Evolutionary conservation across 2,329 filamentous ascomycete species (phyloP).

Genomic region (Stagonosporopsis cucurbitacearum): DNA sequence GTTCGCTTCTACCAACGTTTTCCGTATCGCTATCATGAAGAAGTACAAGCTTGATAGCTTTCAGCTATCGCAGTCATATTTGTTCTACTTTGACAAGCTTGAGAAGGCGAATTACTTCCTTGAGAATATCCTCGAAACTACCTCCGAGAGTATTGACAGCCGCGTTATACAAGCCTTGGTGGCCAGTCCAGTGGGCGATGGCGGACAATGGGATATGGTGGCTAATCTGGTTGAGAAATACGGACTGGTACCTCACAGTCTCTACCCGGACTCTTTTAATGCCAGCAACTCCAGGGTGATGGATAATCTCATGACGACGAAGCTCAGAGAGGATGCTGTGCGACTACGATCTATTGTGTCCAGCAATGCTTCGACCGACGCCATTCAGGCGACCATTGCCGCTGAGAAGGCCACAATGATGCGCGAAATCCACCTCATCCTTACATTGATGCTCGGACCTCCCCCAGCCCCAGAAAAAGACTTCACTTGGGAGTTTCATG

Average conservation of each 20-base stretch:
- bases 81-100: constrained; percentile 94
- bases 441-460: constrained; percentile 83
- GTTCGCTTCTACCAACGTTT: constrained; percentile 90
- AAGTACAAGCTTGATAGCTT: constrained; percentile 78
- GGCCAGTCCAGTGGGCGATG: constrained; percentile 73
- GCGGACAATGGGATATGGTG: constrained; percentile 93
- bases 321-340: constrained; percentile 86
- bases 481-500: constrained; percentile 83
- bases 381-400: constrained; percentile 52
- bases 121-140: constrained; percentile 80
- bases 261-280: constrained; percentile 85
- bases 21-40: constrained; percentile 87
- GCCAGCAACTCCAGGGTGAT: constrained; percentile 73
- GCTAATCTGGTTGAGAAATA: constrained; percentile 86
- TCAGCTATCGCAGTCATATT: constrained; percentile 84
- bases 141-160: constrained; percentile 71
- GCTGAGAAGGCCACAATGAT: constrained; percentile 75
- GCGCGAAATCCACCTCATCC: constrained; percentile 77
- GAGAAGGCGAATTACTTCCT: constrained; percentile 92
- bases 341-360: constrained; percentile 66
- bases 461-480: constrained; percentile 71
- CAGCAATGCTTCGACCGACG: constrained; percentile 44
- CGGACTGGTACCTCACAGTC: constrained; percentile 79
- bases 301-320: constrained; percentile 78
- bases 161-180: constrained; percentile 75